Evolutionary conservation across 1,139 yeast species (phyloP).

Genomic region (Debaryomycetaceae sp.): DNA sequence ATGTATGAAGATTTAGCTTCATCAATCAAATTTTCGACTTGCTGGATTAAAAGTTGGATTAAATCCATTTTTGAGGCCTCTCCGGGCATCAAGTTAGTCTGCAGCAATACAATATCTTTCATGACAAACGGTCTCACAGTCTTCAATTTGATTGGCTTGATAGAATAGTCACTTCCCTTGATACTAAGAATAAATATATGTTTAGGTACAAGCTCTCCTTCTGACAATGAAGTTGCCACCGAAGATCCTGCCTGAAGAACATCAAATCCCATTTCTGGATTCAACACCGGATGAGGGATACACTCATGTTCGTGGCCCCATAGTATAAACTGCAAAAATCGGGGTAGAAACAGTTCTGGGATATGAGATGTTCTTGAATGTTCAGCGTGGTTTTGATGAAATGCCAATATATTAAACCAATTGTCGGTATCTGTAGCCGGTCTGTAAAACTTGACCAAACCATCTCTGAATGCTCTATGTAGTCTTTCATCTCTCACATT

Average conservation of each 20-base stretch:
- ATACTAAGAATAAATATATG: conserved; percentile 69
- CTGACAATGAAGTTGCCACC: conserved; percentile 85
- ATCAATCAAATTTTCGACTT: conserved; percentile 66
- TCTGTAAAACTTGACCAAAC: conserved; percentile 71
- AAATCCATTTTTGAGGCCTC: conserved; percentile 63
- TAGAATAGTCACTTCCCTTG: conserved; percentile 53
- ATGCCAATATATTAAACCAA: conserved; percentile 84
- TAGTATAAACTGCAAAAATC: conserved; percentile 72
- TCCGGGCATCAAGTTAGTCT: conserved; percentile 59
- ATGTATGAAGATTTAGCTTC: conserved; percentile 55
- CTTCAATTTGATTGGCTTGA: conserved; percentile 64
- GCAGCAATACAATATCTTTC: conserved; percentile 56
- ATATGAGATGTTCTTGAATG: conserved; percentile 79
- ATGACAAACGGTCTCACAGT: conserved; percentile 84
- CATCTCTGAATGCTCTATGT: conserved; percentile 77
- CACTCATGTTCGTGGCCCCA: conserved; percentile 99
- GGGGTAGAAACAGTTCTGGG: conserved; percentile 82
- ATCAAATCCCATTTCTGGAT: conserved; percentile 67
- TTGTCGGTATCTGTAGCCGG: conserved; percentile 58
- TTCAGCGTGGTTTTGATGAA: conserved; percentile 88
- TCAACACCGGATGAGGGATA: conserved; percentile 63
- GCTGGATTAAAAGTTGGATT: conserved; percentile 52
- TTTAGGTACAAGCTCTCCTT: conserved; percentile 78
- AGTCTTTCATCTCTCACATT: conserved; percentile 88
- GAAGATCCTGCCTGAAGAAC: conserved; percentile 94